These are phyloP conservation scores for Melocanna baccifera DNA, from an alignment of 176 grass and related monocot species.

Conservation along the genomic window DNA sequence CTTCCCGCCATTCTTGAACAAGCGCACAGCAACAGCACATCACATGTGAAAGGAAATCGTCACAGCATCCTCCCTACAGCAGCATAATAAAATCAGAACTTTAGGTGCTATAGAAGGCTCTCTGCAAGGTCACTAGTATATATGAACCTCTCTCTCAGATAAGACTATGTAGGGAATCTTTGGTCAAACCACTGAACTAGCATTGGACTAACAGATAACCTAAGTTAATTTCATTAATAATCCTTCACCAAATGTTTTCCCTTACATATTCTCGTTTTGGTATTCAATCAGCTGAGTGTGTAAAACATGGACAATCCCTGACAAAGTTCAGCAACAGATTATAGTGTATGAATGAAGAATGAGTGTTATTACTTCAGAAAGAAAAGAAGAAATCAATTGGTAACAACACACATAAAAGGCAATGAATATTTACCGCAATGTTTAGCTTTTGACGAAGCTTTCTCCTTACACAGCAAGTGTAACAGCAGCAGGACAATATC, in stretches of 20 bases:
- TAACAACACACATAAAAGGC: conserved; percentile 1
- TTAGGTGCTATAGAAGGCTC: not conserved
- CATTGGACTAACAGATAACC: not conserved
- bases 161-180: not conserved
- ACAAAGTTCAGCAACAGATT: not conserved
- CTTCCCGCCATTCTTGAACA: conserved; percentile 98
- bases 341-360: not conserved
- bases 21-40: conserved; percentile 94
- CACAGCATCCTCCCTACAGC: conserved; percentile 79
- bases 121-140: not conserved
- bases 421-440: conserved; percentile 59
- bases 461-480: conserved; percentile 91
- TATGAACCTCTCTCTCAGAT: not conserved
- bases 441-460: conserved; percentile 77
- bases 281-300: not conserved
- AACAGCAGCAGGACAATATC: conserved; percentile 95
- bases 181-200: not conserved
- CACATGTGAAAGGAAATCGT: conserved; percentile 94
- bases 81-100: not conserved
- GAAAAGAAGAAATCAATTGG: not conserved
- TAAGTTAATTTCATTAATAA: conserved; percentile 4
- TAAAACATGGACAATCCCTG: not conserved
- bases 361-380: not conserved
- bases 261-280: not conserved
- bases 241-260: not conserved